A percentile compares a stretch with the other conserved stretches of the same genome.
phyloP scores from a whole-genome alignment of 2,329 filamentous ascomycete genomes.

The Colletotrichum lupini region DNA sequence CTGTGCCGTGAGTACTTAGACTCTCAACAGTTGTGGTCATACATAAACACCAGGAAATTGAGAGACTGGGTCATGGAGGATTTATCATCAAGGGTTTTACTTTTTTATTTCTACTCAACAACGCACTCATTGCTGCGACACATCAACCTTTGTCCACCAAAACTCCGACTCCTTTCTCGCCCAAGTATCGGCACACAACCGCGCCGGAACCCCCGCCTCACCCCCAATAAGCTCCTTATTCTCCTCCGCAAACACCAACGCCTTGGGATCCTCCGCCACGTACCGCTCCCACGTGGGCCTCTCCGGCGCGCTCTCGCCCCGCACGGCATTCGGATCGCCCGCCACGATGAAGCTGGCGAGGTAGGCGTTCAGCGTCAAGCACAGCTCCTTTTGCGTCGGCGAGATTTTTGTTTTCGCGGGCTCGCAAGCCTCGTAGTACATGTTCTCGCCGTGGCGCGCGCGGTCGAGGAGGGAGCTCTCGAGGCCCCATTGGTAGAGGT shows the following conservation, averaged over 20 bases:
- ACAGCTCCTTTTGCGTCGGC: slow-evolving; percentile 47
- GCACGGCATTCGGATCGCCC: slow-evolving; percentile 20
- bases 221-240: slow-evolving; percentile 64
- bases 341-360: slow-evolving; percentile 51
- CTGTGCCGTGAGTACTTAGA: no score
- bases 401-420: slow-evolving; percentile 55
- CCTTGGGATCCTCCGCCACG: slow-evolving; percentile 40
- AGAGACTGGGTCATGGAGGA: no score
- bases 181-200: slow-evolving; percentile 54
- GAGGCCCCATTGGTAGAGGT: slow-evolving; percentile 69
- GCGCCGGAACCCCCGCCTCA: slow-evolving; percentile 52
- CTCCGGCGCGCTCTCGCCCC: slow-evolving; percentile 35
- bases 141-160: slow-evolving; percentile 68
- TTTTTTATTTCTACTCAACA: neutral
- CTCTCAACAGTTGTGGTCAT: no score
- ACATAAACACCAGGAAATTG: no score
- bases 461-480: slow-evolving; percentile 48
- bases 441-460: slow-evolving; percentile 61
- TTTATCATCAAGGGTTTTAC: neutral
- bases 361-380: slow-evolving; percentile 51
- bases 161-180: slow-evolving; percentile 62
- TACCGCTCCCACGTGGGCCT: slow-evolving; percentile 52
- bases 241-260: slow-evolving; percentile 68
- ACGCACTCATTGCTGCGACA: slow-evolving; percentile 49
- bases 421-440: slow-evolving; percentile 36